phyloP scores from a whole-genome alignment of 108 stramenopile genomes.

The Skeletonema grethae region DNA sequence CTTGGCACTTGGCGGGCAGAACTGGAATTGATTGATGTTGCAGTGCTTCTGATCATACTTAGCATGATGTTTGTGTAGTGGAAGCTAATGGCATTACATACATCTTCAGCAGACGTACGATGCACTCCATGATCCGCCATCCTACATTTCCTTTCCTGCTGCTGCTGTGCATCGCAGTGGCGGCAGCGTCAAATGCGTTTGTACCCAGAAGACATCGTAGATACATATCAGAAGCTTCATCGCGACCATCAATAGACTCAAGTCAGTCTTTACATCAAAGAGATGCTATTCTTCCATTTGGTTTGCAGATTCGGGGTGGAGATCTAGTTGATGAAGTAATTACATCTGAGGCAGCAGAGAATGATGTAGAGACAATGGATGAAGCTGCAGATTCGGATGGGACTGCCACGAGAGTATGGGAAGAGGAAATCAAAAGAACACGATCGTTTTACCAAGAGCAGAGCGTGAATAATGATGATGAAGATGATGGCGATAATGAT shows the following conservation, averaged over 20 bases:
- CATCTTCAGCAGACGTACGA: not conserved
- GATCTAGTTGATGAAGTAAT: not conserved
- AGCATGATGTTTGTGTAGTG: not conserved
- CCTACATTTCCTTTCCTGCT: not conserved
- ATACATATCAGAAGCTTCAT: not conserved
- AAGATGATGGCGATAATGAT: not conserved
- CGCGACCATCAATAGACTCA: not conserved
- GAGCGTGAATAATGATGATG: not conserved
- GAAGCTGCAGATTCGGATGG: not conserved
- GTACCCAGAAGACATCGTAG: not conserved
- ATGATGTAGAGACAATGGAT: not conserved
- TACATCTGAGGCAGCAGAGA: not conserved
- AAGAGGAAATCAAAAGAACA: slow-evolving; percentile 6
- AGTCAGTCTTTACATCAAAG: too few species aligned
- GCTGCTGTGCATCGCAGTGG: not conserved
- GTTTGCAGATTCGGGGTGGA: not conserved
- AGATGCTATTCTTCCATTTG: not conserved
- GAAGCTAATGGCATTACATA: not conserved
- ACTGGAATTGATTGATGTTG: too few species aligned
- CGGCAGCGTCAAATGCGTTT: not conserved
- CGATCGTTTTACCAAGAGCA: slow-evolving; percentile 6
- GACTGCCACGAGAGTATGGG: not conserved
- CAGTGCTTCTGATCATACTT: too few species aligned
- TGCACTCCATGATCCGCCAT: not conserved
- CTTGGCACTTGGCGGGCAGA: too few species aligned